Evolutionary conservation across 352 stramenopile species (phyloP).

Genomic region (Blastocystis sp.): DNA sequence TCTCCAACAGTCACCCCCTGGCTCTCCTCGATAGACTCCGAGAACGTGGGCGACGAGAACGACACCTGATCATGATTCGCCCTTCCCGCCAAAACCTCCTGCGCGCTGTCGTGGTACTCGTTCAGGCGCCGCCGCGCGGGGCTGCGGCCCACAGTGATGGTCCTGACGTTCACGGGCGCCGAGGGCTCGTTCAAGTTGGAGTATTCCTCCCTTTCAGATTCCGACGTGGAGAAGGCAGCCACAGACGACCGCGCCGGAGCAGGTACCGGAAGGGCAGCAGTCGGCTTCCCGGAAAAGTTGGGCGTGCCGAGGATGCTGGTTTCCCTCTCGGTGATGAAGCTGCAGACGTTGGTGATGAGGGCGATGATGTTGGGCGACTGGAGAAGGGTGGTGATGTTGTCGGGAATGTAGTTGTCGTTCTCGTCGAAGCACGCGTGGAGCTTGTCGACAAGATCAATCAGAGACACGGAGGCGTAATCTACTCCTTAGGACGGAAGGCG

Average conservation of each 20-base stretch:
- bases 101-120: slow-evolving; percentile 35
- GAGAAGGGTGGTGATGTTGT: neutral
- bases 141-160: neutral
- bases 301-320: neutral
- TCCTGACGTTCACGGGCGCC: neutral
- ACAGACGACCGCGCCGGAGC: no score
- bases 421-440: slow-evolving; percentile 6
- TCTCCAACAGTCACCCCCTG: neutral
- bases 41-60: neutral
- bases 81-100: neutral
- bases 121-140: slow-evolving; percentile 13
- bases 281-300: neutral
- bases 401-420: slow-evolving; percentile 1
- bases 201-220: neutral
- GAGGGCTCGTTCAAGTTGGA: neutral
- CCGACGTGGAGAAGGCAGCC: no score
- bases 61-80: neutral
- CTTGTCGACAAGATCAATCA: neutral
- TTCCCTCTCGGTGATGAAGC: neutral
- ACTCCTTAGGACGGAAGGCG: neutral
- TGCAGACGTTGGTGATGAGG: neutral
- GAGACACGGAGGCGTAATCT: neutral
- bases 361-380: neutral
- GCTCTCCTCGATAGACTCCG: neutral
- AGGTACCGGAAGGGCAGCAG: no score